Evolutionary conservation across 1,284 basidiomycete species (phyloP).

Genomic region (Limonomyces culmigenus): DNA sequence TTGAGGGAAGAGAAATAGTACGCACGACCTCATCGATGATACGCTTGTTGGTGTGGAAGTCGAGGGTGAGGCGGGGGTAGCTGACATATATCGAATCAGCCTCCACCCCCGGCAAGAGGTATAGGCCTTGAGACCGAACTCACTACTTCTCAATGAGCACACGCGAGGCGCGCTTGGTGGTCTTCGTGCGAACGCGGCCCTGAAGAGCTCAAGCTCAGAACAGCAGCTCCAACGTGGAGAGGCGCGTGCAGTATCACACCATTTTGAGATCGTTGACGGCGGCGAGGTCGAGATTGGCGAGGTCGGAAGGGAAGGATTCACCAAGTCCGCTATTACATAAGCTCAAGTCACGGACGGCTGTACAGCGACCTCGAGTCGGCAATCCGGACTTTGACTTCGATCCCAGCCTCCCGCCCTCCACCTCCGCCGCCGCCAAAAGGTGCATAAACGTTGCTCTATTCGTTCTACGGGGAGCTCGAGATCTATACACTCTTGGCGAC

Average conservation of each 20-base stretch:
- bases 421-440: constrained; percentile 7
- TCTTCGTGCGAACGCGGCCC: constrained; percentile 99
- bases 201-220: constrained; percentile 14
- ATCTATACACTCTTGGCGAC: too few species aligned
- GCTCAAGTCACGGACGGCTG: too few species aligned
- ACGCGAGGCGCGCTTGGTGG: constrained; percentile 97
- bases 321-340: constrained; percentile 4
- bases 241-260: background rate
- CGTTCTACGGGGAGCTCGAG: too few species aligned
- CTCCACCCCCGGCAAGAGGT: too few species aligned
- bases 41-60: constrained; percentile 99
- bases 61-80: constrained; percentile 91
- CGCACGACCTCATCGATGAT: constrained; percentile 97
- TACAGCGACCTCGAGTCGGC: too few species aligned
- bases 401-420: constrained; percentile 4
- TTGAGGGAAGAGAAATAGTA: constrained; percentile 11
- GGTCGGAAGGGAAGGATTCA: background rate
- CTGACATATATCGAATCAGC: constrained; percentile 21
- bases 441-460: background rate
- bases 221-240: background rate
- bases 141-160: constrained; percentile 99
- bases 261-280: constrained; percentile 1
- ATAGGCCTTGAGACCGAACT: too few species aligned
- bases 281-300: background rate
- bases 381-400: constrained; percentile 3